A percentile compares a stretch with the other conserved stretches of the same genome.
Conservation (phyloP, 2,329 filamentous ascomycete species). For the Fusarium pseudonygamai region DNA sequence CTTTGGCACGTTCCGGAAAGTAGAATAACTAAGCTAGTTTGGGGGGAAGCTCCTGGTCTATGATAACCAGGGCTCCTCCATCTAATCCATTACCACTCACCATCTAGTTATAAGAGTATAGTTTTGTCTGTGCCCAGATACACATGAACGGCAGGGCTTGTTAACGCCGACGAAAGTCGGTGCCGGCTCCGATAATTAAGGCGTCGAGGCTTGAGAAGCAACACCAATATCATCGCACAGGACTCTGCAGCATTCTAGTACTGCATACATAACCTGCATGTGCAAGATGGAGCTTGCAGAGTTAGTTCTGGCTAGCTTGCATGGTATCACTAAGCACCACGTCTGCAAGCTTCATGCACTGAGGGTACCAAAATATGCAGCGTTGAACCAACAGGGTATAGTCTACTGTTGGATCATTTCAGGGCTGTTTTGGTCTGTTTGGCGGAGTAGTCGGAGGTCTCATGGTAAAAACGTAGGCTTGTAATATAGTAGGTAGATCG, state of each 20-base stretch:
- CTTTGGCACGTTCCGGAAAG: constrained; percentile 18
- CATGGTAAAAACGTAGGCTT: constrained; percentile 14
- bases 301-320: constrained; percentile 10
- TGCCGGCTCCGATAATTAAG: constrained; percentile 3
- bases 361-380: constrained; percentile 31
- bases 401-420: constrained; percentile 16
- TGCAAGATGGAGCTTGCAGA: constrained; percentile 15
- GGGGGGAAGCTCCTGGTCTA: constrained; percentile 23
- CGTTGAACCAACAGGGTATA: constrained; percentile 27
- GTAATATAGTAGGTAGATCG: constrained; percentile 9
- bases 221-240: constrained; percentile 33
- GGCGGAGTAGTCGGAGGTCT: constrained; percentile 22
- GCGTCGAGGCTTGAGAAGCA: constrained; percentile 20
- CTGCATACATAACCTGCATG: constrained; percentile 13
- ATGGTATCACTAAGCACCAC: constrained; percentile 13
- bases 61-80: constrained; percentile 12
- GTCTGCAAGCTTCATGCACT: constrained; percentile 13
- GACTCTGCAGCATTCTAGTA: constrained; percentile 16
- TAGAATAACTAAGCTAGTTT: constrained; percentile 2
- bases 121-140: constrained; percentile 12
- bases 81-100: constrained; percentile 3
- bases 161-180: constrained; percentile 10
- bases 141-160: background rate
- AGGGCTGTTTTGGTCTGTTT: constrained; percentile 13
- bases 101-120: constrained; percentile 11